A percentile compares a stretch with the other conserved stretches of the same genome.
phyloP scores from a whole-genome alignment of 2,329 filamentous ascomycete genomes.

The Tolypocladium pustulatum region DNA sequence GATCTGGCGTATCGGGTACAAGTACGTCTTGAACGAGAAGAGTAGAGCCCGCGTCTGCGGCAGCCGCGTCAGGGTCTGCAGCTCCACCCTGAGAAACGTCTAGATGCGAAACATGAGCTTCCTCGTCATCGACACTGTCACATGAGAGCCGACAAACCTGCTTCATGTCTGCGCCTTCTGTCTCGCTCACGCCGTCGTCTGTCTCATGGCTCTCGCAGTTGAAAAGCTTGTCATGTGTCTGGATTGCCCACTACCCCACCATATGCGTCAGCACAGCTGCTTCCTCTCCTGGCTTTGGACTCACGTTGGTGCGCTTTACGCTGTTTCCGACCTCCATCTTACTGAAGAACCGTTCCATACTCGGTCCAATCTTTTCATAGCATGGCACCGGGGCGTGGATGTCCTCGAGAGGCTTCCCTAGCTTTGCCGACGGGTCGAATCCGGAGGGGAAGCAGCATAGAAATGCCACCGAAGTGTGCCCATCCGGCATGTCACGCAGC shows the following conservation, averaged over 20 bases:
- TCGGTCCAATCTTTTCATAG: constrained; percentile 42
- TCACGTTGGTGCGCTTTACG: constrained; percentile 40
- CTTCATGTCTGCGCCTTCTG: constrained; percentile 27
- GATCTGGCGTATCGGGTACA: constrained; percentile 37
- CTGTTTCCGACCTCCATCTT: constrained; percentile 35
- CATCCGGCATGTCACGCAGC: constrained; percentile 27
- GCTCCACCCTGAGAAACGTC: constrained; percentile 33
- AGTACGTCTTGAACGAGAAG: constrained; percentile 47
- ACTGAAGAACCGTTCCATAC: constrained; percentile 44
- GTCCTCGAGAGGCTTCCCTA: constrained; percentile 35
- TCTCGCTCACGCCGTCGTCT: constrained; percentile 17
- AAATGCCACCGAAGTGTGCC: constrained; percentile 36
- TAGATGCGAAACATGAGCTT: constrained; percentile 6
- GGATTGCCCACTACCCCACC: constrained; percentile 33
- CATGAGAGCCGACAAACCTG: constrained; percentile 14
- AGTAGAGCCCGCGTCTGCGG: constrained; percentile 34
- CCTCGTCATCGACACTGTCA: too few species aligned
- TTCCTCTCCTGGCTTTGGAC: neutral
- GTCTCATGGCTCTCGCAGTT: constrained; percentile 26
- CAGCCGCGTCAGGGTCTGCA: constrained; percentile 40
- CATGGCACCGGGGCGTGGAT: constrained; percentile 43
- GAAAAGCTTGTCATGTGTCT: constrained; percentile 31
- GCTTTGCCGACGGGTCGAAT: constrained; percentile 39
- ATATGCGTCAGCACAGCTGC: neutral
- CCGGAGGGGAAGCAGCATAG: constrained; percentile 41